A percentile compares a stretch with the other conserved stretches of the same genome.
These are phyloP conservation scores for Chlorella sorokiniana DNA, from an alignment of 139 green algal species.

Conservation along the genomic window DNA sequence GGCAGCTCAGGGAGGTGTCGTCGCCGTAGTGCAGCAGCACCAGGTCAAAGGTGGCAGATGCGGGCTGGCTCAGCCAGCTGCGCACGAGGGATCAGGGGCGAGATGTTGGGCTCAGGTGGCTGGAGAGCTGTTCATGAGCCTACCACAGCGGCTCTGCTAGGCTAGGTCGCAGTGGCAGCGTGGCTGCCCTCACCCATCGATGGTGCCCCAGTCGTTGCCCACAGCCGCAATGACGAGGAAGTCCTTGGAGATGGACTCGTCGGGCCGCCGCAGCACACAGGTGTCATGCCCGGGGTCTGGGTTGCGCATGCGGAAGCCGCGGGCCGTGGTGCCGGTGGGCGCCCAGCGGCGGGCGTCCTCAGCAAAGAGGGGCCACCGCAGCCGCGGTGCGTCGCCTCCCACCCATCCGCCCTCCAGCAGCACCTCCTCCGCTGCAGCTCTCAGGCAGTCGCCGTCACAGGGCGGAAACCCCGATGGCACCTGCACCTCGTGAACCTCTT, in stretches of 20 bases:
- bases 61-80: conserved; percentile 14
- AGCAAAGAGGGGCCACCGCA: neutral
- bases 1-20: neutral
- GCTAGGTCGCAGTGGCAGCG: neutral
- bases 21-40: conserved; percentile 34
- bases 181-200: neutral
- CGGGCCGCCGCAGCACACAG: conserved; percentile 12
- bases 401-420: neutral
- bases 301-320: neutral
- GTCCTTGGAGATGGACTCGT: neutral
- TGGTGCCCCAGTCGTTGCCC: neutral
- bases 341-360: conserved; percentile 14
- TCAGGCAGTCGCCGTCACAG: neutral
- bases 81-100: too few species aligned
- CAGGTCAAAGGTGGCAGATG: conserved; percentile 34
- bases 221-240: conserved; percentile 9
- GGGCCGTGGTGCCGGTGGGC: neutral
- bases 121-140: neutral
- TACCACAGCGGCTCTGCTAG: neutral
- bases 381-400: neutral
- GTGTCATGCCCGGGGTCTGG: neutral
- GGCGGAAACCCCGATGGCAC: too few species aligned
- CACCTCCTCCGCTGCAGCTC: neutral
- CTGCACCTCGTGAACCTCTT: neutral
- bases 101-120: too few species aligned